Base-by-base conservation (phyloP, 1,284 basidiomycete genomes). In the Apiotrichum sp. region DNA sequence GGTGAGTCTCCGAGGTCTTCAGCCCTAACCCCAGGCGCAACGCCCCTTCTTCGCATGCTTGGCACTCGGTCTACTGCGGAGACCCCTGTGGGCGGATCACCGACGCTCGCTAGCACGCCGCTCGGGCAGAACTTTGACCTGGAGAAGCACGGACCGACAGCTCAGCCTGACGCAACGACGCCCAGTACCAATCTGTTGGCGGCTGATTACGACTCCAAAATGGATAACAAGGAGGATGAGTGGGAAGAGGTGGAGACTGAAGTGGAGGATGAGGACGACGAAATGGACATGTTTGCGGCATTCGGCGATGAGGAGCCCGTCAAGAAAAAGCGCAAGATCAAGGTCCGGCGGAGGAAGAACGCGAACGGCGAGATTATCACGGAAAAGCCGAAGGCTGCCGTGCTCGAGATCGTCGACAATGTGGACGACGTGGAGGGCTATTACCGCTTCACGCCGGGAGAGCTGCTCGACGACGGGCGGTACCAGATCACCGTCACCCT, bases 401-500 rank as follows among this genome's bases (percentile, higher is more conserved):
- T 49, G n/a, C 60, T 61, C 16, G 56, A 58, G 3, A 46, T 61
- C 4, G 60, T 61, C 8, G 60, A 58, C 42, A 61, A 61, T 22
- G 56, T 58, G 52, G 81, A 83, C 55, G 96, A 98, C 74, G 72
- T 86, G 0, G 96, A 99, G 74, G 96, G 96, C 0, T 98, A 98
- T 72, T 98, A 98, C 73, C 85, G 86, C 59, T 84, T 96, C 60
- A 93, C 95, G 49, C 83, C 98, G 5, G 96, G 95, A 48, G 96
- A 98, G 76, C 84, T 93, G 56, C 79, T 97, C n/a, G 90, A 96
- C 65, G 83, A 85, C 42, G 93, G 91, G 2, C 83, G 88, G 45
- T 99, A 98, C 73, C 92, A 97, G 71, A 90, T 98, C 10, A 95
- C 89, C 63, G 92, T 91, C 35, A 90, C 85, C 47, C 80, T 98